phyloP scores from a whole-genome alignment of 352 stramenopile genomes.

The Pythium angustatum region DNA sequence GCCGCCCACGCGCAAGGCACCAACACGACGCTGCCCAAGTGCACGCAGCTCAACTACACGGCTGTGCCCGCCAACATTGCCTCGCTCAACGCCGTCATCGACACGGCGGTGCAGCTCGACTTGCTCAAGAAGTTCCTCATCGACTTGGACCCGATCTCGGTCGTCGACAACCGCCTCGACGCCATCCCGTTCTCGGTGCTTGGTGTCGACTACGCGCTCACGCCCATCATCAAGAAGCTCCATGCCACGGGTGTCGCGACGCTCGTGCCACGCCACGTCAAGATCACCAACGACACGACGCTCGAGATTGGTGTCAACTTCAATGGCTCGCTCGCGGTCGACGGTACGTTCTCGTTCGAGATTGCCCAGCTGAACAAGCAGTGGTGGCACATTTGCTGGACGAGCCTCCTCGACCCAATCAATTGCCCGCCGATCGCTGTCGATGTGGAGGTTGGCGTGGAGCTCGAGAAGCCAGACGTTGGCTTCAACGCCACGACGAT shows the following conservation, averaged over 20 bases:
- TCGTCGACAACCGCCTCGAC: conserved; percentile 44
- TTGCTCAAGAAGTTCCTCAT: conserved; percentile 32
- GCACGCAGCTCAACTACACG: conserved; percentile 46
- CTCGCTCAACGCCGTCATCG: conserved; percentile 48
- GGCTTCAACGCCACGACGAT: conserved; percentile 32
- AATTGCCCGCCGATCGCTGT: conserved; percentile 42
- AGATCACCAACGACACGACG: conserved; percentile 41
- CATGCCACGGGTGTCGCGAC: conserved; percentile 46
- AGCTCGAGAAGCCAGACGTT: conserved; percentile 35
- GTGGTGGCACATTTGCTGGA: conserved; percentile 66
- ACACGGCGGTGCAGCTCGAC: conserved; percentile 29
- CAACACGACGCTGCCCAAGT: conserved; percentile 20
- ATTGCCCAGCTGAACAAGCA: conserved; percentile 56
- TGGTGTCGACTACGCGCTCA: conserved; percentile 47
- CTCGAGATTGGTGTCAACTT: conserved; percentile 46
- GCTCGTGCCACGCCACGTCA: conserved; percentile 43
- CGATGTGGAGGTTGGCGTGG: conserved; percentile 42
- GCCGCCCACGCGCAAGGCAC: conserved; percentile 25
- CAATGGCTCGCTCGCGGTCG: conserved; percentile 37
- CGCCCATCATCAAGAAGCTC: conserved; percentile 51
- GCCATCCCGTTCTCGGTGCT: conserved; percentile 47
- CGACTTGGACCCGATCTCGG: conserved; percentile 34
- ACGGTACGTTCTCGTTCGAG: conserved; percentile 42
- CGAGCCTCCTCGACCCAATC: conserved; percentile 44
- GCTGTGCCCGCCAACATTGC: conserved; percentile 44